Percentiles rank a stretch among this genome's conserved stretches.
phyloP scores from a whole-genome alignment of 441 rosid species.

The Populus trichocarpa region DNA sequence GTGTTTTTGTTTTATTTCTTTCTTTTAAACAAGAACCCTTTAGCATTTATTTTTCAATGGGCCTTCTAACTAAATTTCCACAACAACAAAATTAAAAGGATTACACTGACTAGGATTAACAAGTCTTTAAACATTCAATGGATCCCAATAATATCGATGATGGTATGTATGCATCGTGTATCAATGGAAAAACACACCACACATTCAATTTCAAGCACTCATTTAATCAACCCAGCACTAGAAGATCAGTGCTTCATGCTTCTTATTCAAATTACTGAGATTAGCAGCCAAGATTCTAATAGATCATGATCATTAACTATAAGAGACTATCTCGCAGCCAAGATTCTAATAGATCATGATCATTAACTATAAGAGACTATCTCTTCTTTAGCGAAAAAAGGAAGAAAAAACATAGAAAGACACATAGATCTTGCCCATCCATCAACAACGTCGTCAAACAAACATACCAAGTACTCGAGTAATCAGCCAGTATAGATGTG shows the following conservation, averaged over 20 bases:
- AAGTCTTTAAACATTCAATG: neutral
- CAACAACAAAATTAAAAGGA: neutral
- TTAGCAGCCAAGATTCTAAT: neutral
- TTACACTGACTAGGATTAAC: too few species aligned
- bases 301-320: neutral
- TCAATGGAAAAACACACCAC: neutral
- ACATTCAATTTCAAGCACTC: neutral
- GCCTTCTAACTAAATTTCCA: neutral
- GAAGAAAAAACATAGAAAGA: neutral
- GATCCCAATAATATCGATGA: neutral
- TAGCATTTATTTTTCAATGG: neutral
- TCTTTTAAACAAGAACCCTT: neutral
- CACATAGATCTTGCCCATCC: constrained; percentile 9
- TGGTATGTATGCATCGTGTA: neutral
- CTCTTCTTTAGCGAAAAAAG: neutral
- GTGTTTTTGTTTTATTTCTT: too few species aligned
- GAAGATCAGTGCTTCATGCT: neutral
- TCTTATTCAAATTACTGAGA: neutral
- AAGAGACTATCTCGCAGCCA: neutral
- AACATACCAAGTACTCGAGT: constrained; percentile 5
- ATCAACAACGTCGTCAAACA: neutral
- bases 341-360: neutral
- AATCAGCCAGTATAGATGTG: constrained; percentile 78
- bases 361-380: neutral
- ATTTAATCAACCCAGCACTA: neutral